Evolutionary conservation across 2,329 filamentous ascomycete species (phyloP).

Genomic region (Berkeleyomyces rouxiae): DNA sequence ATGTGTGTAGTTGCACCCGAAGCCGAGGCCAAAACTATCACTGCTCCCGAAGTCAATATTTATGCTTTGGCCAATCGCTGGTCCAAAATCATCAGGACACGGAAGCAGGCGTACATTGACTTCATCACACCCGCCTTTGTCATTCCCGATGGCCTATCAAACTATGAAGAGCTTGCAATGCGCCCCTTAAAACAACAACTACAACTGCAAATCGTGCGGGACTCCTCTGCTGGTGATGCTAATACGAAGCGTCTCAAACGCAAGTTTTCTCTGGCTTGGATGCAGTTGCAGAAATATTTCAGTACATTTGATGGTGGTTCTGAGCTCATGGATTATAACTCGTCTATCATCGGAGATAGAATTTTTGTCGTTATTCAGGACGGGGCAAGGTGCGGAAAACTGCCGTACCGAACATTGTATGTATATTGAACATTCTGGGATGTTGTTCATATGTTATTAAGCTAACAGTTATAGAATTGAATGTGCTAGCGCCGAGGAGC

Average conservation of each 20-base stretch:
- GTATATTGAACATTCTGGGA: background rate
- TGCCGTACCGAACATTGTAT: slow-evolving; percentile 9
- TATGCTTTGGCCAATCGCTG: slow-evolving; percentile 5
- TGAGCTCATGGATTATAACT: background rate
- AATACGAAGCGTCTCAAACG: slow-evolving; percentile 4
- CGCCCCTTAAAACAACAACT: slow-evolving; percentile 5
- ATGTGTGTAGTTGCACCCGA: slow-evolving; percentile 19
- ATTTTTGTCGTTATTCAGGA: slow-evolving; percentile 3
- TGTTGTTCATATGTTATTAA: background rate
- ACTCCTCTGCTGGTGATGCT: background rate
- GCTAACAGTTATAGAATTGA: slow-evolving; percentile 4
- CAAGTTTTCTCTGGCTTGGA: slow-evolving; percentile 6
- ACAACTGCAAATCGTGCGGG: background rate
- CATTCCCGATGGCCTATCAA: slow-evolving; percentile 23
- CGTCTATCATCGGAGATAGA: background rate
- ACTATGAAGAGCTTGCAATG: slow-evolving; percentile 16
- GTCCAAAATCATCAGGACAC: slow-evolving; percentile 6
- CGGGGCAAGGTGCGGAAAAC: background rate
- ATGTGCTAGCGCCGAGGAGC: background rate
- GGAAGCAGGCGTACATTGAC: slow-evolving; percentile 5
- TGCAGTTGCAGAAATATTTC: background rate
- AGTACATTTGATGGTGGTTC: background rate
- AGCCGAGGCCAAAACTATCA: slow-evolving; percentile 4
- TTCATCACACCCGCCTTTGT: slow-evolving; percentile 21
- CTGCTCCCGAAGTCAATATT: slow-evolving; percentile 2